These are phyloP conservation scores for Torulaspora globosa DNA, from an alignment of 1,139 yeast genomes.

Conservation along the genomic window DNA sequence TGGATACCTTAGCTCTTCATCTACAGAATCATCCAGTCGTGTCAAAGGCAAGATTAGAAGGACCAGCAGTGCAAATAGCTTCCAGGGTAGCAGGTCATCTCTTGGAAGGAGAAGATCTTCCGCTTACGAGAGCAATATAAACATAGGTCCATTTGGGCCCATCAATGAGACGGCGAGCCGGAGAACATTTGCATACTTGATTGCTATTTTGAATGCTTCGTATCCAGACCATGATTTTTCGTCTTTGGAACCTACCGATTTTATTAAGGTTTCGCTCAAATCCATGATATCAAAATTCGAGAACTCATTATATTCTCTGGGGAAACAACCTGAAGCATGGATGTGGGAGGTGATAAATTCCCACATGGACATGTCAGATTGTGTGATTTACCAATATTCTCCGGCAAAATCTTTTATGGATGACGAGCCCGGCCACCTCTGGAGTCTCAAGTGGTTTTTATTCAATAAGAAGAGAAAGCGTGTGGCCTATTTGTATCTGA, in stretches of 20 bases:
- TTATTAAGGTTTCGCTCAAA: slow-evolving; percentile 48
- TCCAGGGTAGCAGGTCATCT: slow-evolving; percentile 15
- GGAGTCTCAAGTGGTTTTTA: slow-evolving; percentile 92
- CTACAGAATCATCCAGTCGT: slow-evolving; percentile 24
- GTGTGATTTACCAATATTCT: slow-evolving; percentile 68
- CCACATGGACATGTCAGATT: slow-evolving; percentile 75
- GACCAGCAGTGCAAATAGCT: slow-evolving; percentile 28
- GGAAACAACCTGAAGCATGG: slow-evolving; percentile 54
- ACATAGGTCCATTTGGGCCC: slow-evolving; percentile 86
- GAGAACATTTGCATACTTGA: slow-evolving; percentile 83
- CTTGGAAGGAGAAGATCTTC: slow-evolving; percentile 29
- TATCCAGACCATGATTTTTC: slow-evolving; percentile 96
- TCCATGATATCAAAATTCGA: slow-evolving; percentile 70
- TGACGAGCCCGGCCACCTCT: slow-evolving; percentile 52
- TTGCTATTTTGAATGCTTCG: slow-evolving; percentile 84
- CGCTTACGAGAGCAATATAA: slow-evolving; percentile 28
- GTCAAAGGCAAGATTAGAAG: slow-evolving; percentile 21
- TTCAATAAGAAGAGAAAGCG: slow-evolving; percentile 87
- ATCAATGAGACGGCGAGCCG: slow-evolving; percentile 77
- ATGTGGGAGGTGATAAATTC: slow-evolving; percentile 87
- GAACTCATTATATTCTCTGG: slow-evolving; percentile 73
- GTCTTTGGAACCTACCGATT: slow-evolving; percentile 80
- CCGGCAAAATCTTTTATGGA: slow-evolving; percentile 78
- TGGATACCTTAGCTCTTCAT: slow-evolving; percentile 33
- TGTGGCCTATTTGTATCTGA: slow-evolving; percentile 74